phyloP scores from a whole-genome alignment of 805 yeast species.

The Yarrowia bubula region DNA sequence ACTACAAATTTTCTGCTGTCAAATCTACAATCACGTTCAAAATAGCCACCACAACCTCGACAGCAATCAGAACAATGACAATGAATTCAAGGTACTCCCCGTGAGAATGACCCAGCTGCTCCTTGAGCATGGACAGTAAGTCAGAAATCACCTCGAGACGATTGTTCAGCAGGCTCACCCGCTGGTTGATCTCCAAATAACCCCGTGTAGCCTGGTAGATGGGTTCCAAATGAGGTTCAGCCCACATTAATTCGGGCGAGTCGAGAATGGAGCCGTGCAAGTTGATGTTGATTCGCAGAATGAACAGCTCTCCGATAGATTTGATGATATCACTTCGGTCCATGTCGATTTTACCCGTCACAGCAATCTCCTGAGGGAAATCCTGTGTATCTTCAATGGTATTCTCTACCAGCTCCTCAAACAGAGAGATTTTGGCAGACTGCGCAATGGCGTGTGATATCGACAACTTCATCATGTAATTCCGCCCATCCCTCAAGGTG shows the following conservation, averaged over 20 bases:
- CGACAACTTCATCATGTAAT: constrained; percentile 87
- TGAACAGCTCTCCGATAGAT: constrained; percentile 92
- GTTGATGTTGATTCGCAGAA: constrained; percentile 51
- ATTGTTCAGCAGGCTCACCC: constrained; percentile 86
- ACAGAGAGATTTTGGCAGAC: constrained; percentile 88
- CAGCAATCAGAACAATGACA: constrained; percentile 86
- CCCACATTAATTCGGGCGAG: constrained; percentile 98
- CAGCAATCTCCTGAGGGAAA: constrained; percentile 93
- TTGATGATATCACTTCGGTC: constrained; percentile 93
- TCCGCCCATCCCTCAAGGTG: constrained; percentile 82
- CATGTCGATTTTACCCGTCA: constrained; percentile 93
- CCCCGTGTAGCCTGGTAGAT: constrained; percentile 97
- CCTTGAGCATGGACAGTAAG: constrained; percentile 91
- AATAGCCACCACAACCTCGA: constrained; percentile 85
- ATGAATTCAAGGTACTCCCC: constrained; percentile 86
- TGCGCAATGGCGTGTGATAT: constrained; percentile 96
- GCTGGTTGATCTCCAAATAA: constrained; percentile 88
- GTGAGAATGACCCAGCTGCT: constrained; percentile 92
- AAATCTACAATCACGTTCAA: constrained; percentile 59
- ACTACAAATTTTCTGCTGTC: constrained; percentile 31
- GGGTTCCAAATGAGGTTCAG: constrained; percentile 97
- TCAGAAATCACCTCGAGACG: constrained; percentile 92
- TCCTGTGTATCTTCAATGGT: constrained; percentile 97
- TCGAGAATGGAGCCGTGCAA: constrained; percentile 67
- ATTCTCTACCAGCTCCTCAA: constrained; percentile 93